phyloP scores from a whole-genome alignment of 2,329 filamentous ascomycete genomes.

The Exophiala aquamarina region DNA sequence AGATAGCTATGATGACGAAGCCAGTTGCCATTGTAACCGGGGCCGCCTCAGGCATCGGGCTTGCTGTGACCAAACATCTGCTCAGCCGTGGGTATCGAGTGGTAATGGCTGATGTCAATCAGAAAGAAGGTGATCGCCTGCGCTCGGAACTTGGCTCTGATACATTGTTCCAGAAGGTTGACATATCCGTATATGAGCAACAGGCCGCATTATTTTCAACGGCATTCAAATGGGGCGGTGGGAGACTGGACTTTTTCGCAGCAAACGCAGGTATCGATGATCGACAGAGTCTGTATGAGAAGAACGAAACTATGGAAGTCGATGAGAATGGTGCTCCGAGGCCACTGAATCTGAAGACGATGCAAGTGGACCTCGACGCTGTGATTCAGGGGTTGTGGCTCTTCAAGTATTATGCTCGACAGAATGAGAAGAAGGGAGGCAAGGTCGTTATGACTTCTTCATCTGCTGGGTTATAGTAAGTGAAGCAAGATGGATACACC shows the following conservation, averaged over 20 bases:
- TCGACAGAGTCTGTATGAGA: constrained; percentile 4
- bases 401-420: constrained; percentile 5
- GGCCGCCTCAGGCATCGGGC: constrained; percentile 38
- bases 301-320: neutral
- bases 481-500: neutral
- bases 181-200: constrained; percentile 45
- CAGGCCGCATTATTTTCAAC: constrained; percentile 43
- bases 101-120: constrained; percentile 35
- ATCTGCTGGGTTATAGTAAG: neutral
- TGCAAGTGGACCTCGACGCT: constrained; percentile 1
- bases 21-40: constrained; percentile 21
- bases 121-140: neutral
- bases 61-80: constrained; percentile 38
- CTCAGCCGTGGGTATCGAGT: constrained; percentile 40
- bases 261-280: constrained; percentile 43
- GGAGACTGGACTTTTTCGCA: constrained; percentile 47
- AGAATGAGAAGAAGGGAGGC: neutral
- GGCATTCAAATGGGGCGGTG: constrained; percentile 40
- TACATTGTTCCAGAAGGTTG: constrained; percentile 38
- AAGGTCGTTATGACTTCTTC: constrained; percentile 6
- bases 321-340: neutral
- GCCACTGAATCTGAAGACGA: constrained; percentile 1
- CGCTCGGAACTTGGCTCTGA: constrained; percentile 2
- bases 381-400: neutral
- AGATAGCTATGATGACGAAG: neutral